phyloP scores from a whole-genome alignment of 1,284 basidiomycete species.

The Singerocomus inundabilis region DNA sequence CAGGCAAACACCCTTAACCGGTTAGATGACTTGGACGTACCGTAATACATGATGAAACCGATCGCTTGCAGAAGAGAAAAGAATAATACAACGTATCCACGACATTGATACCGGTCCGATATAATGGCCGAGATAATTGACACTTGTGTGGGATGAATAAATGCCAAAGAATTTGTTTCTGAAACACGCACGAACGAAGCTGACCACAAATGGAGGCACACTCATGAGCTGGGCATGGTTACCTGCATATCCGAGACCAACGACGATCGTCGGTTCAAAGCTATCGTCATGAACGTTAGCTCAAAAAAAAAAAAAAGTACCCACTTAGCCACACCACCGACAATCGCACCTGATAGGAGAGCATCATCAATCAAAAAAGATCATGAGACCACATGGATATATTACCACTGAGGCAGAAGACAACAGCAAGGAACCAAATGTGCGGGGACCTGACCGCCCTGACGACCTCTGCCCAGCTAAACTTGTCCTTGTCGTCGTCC shows the following conservation, averaged over 20 bases:
- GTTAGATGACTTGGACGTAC: conserved; percentile 26
- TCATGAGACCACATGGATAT: background rate
- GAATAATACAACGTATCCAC: conserved; percentile 41
- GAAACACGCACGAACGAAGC: conserved; percentile 39
- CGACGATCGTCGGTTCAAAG: conserved; percentile 55
- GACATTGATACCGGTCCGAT: conserved; percentile 45
- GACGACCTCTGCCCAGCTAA: conserved; percentile 39
- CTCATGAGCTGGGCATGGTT: conserved; percentile 48
- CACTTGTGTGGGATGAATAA: conserved; percentile 26
- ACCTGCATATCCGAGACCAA: conserved; percentile 44
- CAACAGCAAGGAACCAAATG: conserved; percentile 26
- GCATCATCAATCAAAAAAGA: background rate
- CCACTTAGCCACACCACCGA: conserved; percentile 40
- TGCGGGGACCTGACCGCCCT: conserved; percentile 39
- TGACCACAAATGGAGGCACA: conserved; percentile 45
- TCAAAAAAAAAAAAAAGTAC: background rate
- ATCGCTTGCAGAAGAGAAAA: conserved; percentile 38
- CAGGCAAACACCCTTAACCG: background rate
- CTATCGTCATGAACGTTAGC: conserved; percentile 26
- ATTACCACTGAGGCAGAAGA: conserved; percentile 32
- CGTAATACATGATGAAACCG: conserved; percentile 51
- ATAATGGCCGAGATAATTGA: conserved; percentile 40
- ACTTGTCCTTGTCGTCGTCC: conserved; percentile 33
- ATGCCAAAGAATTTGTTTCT: background rate
- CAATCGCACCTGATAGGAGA: conserved; percentile 35